Conservation (phyloP, 768 basidiomycete species). For the Termitomyces sp. region DNA sequence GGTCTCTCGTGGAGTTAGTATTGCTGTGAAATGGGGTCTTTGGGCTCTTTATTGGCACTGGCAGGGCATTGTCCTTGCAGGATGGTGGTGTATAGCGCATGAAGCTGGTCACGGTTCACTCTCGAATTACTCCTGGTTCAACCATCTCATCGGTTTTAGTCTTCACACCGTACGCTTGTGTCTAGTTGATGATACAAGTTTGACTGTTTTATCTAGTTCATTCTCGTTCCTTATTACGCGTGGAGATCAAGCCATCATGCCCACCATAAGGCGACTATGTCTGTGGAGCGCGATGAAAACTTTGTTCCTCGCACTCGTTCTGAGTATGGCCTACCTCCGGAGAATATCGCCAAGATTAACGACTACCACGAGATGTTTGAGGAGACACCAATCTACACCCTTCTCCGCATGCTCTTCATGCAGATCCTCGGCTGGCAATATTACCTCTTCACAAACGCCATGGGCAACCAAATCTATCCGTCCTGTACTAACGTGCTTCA, state of each 20-base stretch:
- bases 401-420: slow-evolving; percentile 40
- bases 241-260: slow-evolving; percentile 51
- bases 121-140: slow-evolving; percentile 36
- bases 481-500: slow-evolving; percentile 32
- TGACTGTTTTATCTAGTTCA: slow-evolving; percentile 26
- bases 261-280: slow-evolving; percentile 56
- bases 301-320: slow-evolving; percentile 52
- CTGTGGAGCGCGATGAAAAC: slow-evolving; percentile 75
- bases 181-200: neutral
- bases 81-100: slow-evolving; percentile 59
- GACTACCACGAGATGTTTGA: slow-evolving; percentile 52
- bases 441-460: slow-evolving; percentile 43
- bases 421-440: slow-evolving; percentile 48
- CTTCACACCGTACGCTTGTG: slow-evolving; percentile 34
- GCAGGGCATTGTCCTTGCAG: slow-evolving; percentile 54
- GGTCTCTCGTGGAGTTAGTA: slow-evolving; percentile 18
- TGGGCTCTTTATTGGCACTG: slow-evolving; percentile 54
- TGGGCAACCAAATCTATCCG: slow-evolving; percentile 43
- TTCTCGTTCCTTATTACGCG: slow-evolving; percentile 60
- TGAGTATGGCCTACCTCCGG: slow-evolving; percentile 38
- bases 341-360: slow-evolving; percentile 23
- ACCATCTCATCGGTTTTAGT: slow-evolving; percentile 38
- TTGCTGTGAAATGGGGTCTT: slow-evolving; percentile 29
- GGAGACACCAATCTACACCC: slow-evolving; percentile 47
- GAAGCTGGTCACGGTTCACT: slow-evolving; percentile 58